Base-by-base conservation (phyloP, 495 filamentous ascomycete species). In the Neurospora sp. region DNA sequence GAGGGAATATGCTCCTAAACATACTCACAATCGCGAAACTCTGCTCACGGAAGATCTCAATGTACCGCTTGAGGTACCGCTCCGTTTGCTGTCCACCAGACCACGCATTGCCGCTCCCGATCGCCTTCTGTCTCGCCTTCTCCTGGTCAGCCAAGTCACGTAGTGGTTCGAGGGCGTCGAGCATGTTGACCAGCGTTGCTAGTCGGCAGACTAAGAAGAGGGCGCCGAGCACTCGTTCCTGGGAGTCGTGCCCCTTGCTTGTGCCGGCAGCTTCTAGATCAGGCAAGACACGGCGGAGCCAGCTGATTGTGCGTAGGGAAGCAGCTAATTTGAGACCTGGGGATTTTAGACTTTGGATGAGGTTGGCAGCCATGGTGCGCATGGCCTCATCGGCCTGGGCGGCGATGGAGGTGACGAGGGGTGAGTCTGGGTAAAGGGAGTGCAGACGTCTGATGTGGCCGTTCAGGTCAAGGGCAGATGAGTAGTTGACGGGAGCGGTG, bases 31-130 rank as follows among this genome's bases (percentile, higher is more conserved):
- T 96, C 13, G 92, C 92, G 78, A 99, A 99, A 77, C 93, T 96
- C 82, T 99, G 96, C 82, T 99, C 96, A 71, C 96, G 92, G 82
- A 98, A 98, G 38, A 98, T 97, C 81, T 99, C 96, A 77, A 99
- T 91, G 83, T 97, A 99, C 71, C 93, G 86, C 80, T 99, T 99
- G 43, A 99, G 84, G 76, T 94, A 99, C 34, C 93, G 88, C 78
- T 98, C 96, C 2, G 94, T 97, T 78, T 99, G 96, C 77, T 96
- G 93, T 0, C 95, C 96, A 7, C 88, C 89, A 0, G 90, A 88
- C 91, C 91, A 92, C 7, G 84, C 82, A 24, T 72, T 77, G n/a
- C 78, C 75, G 39, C 75, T 75, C 36, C 79, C 79, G 38, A 77
- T 74, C 39, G 79, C 77, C 70, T 78, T 80, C 69, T 85, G 82